Percentiles rank a stretch among this genome's conserved stretches.
Conservation (phyloP, 169 alveolate genomes). For the Cyclospora cayetanensis region DNA sequence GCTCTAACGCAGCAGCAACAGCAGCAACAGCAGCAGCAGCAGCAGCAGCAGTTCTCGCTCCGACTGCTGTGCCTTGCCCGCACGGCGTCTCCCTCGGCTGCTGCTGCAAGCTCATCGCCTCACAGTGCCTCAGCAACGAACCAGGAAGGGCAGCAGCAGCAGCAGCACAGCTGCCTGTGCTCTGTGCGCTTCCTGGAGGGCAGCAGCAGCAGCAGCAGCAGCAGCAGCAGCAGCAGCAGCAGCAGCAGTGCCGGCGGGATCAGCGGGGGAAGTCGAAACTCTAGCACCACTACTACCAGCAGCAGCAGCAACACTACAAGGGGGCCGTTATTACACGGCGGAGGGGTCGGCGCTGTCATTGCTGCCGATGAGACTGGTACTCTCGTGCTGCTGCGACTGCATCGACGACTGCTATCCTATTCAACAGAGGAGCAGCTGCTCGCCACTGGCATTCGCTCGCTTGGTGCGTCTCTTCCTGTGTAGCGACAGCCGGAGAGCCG, state of each 20-base stretch:
- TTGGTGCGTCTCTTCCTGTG: background rate
- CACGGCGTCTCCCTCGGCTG: constrained; percentile 12
- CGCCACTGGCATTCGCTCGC: background rate
- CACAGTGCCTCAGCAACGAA: background rate
- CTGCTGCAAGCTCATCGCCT: background rate
- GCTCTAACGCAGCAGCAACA: background rate
- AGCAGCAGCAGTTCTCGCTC: constrained; percentile 26
- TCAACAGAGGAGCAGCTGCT: constrained; percentile 25
- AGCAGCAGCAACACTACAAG: constrained; percentile 14
- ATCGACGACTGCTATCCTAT: constrained; percentile 5
- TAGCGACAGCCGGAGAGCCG: background rate
- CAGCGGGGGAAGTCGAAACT: no score
- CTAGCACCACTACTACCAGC: no score
- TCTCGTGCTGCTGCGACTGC: constrained; percentile 40
- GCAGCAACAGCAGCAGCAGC: background rate
- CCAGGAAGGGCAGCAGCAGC: constrained; percentile 10
- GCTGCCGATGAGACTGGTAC: constrained; percentile 4
- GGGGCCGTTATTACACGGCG: background rate
- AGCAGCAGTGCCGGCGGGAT: background rate
- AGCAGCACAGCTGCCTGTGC: constrained; percentile 37
- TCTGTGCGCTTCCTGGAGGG: constrained; percentile 42
- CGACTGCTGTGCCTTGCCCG: constrained; percentile 35
- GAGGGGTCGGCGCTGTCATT: constrained; percentile 8
- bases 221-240: constrained; percentile 25
- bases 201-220: constrained; percentile 35